These are phyloP conservation scores for Elsinoe perseae DNA, from an alignment of 2,329 filamentous ascomycete species.

Conservation along the genomic window DNA sequence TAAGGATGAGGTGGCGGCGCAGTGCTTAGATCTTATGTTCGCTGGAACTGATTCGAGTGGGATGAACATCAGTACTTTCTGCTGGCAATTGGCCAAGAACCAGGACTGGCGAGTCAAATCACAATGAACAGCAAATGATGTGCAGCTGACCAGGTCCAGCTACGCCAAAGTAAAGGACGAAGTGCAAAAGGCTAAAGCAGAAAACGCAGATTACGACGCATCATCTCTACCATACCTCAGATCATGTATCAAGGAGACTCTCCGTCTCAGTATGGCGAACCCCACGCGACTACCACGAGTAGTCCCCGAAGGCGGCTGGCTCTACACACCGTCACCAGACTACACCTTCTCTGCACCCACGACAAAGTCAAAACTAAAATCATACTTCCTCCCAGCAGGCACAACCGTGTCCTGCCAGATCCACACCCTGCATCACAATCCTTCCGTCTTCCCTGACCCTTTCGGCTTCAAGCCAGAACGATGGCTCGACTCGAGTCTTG, in stretches of 20 bases:
- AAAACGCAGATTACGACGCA: slow-evolving; percentile 26
- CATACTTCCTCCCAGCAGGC: slow-evolving; percentile 32
- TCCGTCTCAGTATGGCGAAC: slow-evolving; percentile 46
- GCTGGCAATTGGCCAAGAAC: slow-evolving; percentile 39
- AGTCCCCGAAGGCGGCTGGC: slow-evolving; percentile 36
- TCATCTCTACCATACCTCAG: slow-evolving; percentile 40
- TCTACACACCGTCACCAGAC: slow-evolving; percentile 26
- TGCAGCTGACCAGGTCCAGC: not conserved
- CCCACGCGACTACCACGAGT: slow-evolving; percentile 44
- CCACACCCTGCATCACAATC: slow-evolving; percentile 42
- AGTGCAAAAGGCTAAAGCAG: slow-evolving; percentile 29
- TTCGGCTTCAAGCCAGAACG: slow-evolving; percentile 41
- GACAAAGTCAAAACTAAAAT: not conserved
- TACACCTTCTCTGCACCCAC: not conserved
- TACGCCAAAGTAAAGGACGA: slow-evolving; percentile 18
- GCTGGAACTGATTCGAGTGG: slow-evolving; percentile 49
- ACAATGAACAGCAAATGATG: not conserved
- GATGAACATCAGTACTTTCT: slow-evolving; percentile 44
- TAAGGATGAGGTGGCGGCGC: slow-evolving; percentile 39
- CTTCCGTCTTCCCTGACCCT: slow-evolving; percentile 38
- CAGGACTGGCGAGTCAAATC: slow-evolving; percentile 32
- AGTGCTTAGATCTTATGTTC: slow-evolving; percentile 50
- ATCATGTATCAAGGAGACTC: slow-evolving; percentile 43
- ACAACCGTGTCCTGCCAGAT: slow-evolving; percentile 41
- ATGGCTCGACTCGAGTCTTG: slow-evolving; percentile 34